These are phyloP conservation scores for Colletotrichum liriopes DNA, from an alignment of 2,329 filamentous ascomycete genomes.

Conservation along the genomic window DNA sequence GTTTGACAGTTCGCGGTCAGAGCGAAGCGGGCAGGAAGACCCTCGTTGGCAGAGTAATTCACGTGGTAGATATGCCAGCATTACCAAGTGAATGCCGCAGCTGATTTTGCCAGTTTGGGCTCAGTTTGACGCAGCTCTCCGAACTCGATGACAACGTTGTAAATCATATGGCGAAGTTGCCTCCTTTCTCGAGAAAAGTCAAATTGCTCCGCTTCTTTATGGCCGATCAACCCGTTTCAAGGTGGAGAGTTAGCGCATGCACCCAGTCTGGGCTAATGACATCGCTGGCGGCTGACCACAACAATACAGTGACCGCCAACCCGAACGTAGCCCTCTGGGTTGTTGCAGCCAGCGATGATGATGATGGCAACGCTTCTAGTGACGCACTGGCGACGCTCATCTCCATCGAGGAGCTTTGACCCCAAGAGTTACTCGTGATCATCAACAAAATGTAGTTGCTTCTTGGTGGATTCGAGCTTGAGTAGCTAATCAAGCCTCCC, in stretches of 20 bases:
- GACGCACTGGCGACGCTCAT: background rate
- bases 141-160: too few relatives aligned
- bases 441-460: too few relatives aligned
- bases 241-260: background rate
- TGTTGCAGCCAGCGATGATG: background rate
- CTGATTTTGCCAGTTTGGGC: background rate
- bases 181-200: too few relatives aligned
- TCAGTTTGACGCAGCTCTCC: background rate
- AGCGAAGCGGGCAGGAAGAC: background rate
- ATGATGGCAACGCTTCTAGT: background rate
- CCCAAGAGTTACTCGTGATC: too few relatives aligned
- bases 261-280: background rate
- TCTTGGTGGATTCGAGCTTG: too few relatives aligned
- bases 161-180: too few relatives aligned
- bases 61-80: background rate
- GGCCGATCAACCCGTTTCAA: background rate
- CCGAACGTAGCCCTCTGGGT: background rate
- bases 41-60: background rate
- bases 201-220: background rate
- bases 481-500: too few relatives aligned
- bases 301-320: background rate
- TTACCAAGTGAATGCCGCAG: background rate
- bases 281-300: background rate
- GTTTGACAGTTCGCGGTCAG: background rate
- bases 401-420: too few relatives aligned